Base-by-base conservation (phyloP, 345 rosid species). In the Hibiscus mutabilis region DNA sequence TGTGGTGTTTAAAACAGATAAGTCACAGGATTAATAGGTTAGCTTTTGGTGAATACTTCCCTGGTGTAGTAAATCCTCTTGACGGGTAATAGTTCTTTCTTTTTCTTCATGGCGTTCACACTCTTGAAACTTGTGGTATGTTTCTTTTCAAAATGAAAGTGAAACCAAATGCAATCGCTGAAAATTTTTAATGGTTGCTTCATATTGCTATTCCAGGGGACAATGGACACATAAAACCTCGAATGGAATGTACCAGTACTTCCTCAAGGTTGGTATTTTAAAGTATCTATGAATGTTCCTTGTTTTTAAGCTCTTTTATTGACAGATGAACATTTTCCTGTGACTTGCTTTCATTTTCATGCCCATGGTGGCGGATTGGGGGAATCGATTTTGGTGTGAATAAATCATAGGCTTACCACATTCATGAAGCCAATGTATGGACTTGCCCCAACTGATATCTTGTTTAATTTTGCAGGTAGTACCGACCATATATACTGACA, bases 41-140 rank as follows among this genome's bases (percentile, higher is more conserved):
- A 69, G 70, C 93, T 40, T 89, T 88, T 78, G 97, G 98, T 51
- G 96, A 86, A 61, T 79, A 85, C 77, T 91, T 91, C 73, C 98
- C 97, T 0, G 96, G 97, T 33, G 85, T 76, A 51, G 92, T 91
- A 65, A 93, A 91, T 84, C 98, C 98, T 75, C 86, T 93, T 35
- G 94, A 93, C 72, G 69, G 69, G 69, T 66, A 66, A 66, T 66
- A 6, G 9, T 27, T 27, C 21, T 25, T 49, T 49, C 70, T 27
- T 67, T 24, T 67, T 27, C 19, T 47, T 27, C 70, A 24, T 46
- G 55, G 19, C 33, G 22, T 33, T 66, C 69, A 16, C 21, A 13
- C 37, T 6, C 15, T 46, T 65, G 22, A 44, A 16, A 15, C 16
- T 62, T 35, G 2, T 24, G 22, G 56, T 31, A 66, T 65, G 13